Base-by-base conservation (phyloP, 176 grass and related monocot species). In the Oryza meridionalis region DNA sequence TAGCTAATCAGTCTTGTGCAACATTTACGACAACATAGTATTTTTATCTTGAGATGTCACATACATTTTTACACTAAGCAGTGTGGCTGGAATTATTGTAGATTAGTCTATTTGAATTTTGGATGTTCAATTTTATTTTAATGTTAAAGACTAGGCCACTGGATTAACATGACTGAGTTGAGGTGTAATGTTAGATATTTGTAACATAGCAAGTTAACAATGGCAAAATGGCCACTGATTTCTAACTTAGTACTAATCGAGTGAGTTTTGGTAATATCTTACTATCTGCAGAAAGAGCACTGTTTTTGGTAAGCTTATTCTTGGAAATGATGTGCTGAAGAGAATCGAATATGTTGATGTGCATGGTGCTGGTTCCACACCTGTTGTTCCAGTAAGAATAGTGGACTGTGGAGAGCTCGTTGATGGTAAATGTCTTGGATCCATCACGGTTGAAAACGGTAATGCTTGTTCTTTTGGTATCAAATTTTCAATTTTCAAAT, bases 261-360 rank as follows among this genome's bases (percentile, higher is more conserved):
- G 21, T 24, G 58, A 27, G 33, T 22, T 86, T 62, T 73, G 46
- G 26, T 86, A 44, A 42, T 78, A 24, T 75, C 76, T 77, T 82
- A 70, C 37, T 61, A 67, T 77, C 11, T 84, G 65, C 89, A 99
- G 97, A 84, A 96, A 96, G 40, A 90, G 88, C 87, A 94, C 89
- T 71, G 91, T 99, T 87, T 99, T 99, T 92, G 97, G 97, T 72
- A 99, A 92, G 88, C 90, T 99, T 72, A 88, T 94, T 87, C 74
- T 87, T 67, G 97, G 97, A 85, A 86, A 88, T 72, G 86, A 96
- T 62, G 86, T 92, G 58, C 37, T 99, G 68, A 99, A 85, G 78
- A 99, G 86, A 59, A 96, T 99, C 71, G 97, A 99, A 84, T 84
- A 77, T 84, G 81, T 92, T 90, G 90, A 96, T 79, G 93, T 99